phyloP scores from a whole-genome alignment of 305 asterid species.

The Fraxinus nigra region DNA sequence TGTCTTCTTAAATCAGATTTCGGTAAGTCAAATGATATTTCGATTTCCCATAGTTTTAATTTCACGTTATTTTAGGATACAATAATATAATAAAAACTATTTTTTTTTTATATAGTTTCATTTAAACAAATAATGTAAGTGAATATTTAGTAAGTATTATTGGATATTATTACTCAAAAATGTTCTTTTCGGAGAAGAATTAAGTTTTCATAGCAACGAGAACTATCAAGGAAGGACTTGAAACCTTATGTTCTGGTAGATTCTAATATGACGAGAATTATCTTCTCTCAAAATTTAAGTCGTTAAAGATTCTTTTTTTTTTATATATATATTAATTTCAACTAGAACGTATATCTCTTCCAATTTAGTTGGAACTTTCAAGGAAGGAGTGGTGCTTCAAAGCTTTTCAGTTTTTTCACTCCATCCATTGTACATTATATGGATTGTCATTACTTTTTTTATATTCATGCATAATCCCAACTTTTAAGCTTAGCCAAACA shows the following conservation, averaged over 20 bases:
- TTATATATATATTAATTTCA: not conserved
- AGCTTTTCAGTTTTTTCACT: not conserved
- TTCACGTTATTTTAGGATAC: too few relatives aligned
- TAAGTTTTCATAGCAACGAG: not conserved
- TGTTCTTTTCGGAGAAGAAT: not conserved
- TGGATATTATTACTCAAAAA: not conserved
- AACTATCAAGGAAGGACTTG: too few relatives aligned
- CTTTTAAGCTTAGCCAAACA: not conserved
- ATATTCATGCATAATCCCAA: not conserved
- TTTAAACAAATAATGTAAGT: not conserved
- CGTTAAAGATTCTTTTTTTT: not conserved
- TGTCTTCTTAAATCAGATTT: too few relatives aligned
- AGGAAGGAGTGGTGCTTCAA: not conserved
- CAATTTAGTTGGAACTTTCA: not conserved
- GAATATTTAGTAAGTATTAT: not conserved
- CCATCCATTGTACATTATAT: conserved; percentile 9
- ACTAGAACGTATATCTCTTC: not conserved
- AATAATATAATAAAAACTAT: too few relatives aligned
- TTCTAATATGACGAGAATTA: not conserved
- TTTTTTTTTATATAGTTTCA: not conserved
- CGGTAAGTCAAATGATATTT: too few relatives aligned
- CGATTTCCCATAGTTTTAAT: too few relatives aligned
- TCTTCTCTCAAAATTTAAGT: not conserved
- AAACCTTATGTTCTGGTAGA: not conserved
- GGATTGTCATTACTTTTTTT: not conserved